These are phyloP conservation scores for Nicotiana rustica DNA, from an alignment of 305 asterid genomes.

Conservation along the genomic window DNA sequence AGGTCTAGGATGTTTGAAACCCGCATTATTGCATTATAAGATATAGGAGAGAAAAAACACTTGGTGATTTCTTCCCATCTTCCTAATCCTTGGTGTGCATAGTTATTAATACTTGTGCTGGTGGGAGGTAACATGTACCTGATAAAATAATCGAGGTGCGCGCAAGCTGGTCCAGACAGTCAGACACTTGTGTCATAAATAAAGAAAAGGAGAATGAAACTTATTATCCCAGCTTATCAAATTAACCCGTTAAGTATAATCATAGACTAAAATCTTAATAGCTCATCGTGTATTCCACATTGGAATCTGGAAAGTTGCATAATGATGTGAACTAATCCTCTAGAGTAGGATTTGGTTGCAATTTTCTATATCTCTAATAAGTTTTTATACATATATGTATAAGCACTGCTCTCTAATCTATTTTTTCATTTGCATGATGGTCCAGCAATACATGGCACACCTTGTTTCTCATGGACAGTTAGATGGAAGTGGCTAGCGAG, in stretches of 20 bases:
- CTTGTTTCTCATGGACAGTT: constrained; percentile 82
- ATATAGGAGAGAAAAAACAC: neutral
- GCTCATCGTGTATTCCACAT: neutral
- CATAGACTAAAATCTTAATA: neutral
- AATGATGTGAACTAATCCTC: neutral
- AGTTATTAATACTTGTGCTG: too few relatives aligned
- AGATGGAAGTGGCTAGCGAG: constrained; percentile 78
- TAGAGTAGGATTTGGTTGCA: neutral
- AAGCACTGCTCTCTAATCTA: too few relatives aligned
- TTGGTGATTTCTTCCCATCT: too few relatives aligned
- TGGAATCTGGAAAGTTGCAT: neutral
- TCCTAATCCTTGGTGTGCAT: too few relatives aligned
- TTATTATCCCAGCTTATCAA: neutral
- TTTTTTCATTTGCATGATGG: neutral
- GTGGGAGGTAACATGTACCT: too few relatives aligned
- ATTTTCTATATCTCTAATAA: neutral
- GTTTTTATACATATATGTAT: neutral
- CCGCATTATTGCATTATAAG: neutral
- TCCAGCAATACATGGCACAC: constrained; percentile 95
- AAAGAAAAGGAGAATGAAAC: neutral
- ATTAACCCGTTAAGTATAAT: neutral
- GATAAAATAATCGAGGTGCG: too few relatives aligned
- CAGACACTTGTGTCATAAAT: too few relatives aligned
- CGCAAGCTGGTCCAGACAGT: too few relatives aligned
- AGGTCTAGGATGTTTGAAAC: neutral